phyloP scores from a whole-genome alignment of 148 eudicot species.

The Camellia granthamiana region DNA sequence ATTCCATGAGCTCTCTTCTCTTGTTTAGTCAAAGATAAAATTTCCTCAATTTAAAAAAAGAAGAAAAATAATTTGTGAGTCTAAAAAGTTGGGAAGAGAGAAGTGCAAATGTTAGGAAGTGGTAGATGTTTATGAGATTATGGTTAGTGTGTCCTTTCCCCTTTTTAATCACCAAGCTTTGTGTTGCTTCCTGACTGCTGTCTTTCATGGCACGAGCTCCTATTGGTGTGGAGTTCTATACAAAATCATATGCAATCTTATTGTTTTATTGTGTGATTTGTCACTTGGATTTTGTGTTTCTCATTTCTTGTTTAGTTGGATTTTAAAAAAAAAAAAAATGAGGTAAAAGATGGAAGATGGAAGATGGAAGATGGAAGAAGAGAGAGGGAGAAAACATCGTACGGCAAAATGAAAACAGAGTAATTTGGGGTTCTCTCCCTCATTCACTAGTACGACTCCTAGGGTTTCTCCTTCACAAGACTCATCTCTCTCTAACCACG shows the following conservation, averaged over 20 bases:
- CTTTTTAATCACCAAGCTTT: background rate
- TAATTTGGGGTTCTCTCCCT: too few relatives aligned
- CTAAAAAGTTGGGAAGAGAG: background rate
- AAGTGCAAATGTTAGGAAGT: background rate
- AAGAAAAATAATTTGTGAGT: background rate
- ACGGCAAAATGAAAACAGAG: too few relatives aligned
- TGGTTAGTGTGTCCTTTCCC: background rate
- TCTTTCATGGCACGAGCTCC: background rate
- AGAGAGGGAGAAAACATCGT: too few relatives aligned
- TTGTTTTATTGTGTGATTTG: background rate
- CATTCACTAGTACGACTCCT: too few relatives aligned
- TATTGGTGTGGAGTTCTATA: background rate
- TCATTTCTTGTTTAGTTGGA: background rate
- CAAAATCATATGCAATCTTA: background rate
- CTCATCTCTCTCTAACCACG: too few relatives aligned
- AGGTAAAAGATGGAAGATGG: too few relatives aligned
- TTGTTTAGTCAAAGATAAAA: background rate
- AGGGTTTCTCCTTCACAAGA: too few relatives aligned
- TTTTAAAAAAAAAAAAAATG: too few relatives aligned
- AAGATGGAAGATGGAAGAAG: too few relatives aligned
- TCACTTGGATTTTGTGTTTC: background rate
- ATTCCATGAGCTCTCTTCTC: background rate
- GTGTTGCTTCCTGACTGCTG: too few relatives aligned
- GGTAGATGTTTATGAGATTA: background rate
- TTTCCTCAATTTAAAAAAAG: background rate